Percentiles rank a stretch among this genome's conserved stretches.
These are phyloP conservation scores for sorghum (Sorghum bicolor) DNA, from an alignment of 176 grass and related monocot species.

Conservation along the genomic window Sorghum_bicolor_NCBIv3 NC_012872.2:3111001-3111500, in stretches of 20 bases:
- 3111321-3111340: slow-evolving; percentile 60
- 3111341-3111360: neutral
- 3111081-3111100: slow-evolving; percentile 94
- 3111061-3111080: slow-evolving; percentile 94
- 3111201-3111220: slow-evolving; percentile 17
- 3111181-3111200: slow-evolving; percentile 20
- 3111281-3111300: slow-evolving; percentile 82
- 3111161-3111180: neutral
- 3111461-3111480: slow-evolving; percentile 91
- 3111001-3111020: slow-evolving; percentile 74
- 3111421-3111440: slow-evolving; percentile 93
- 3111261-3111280: slow-evolving; percentile 60
- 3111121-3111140: slow-evolving; percentile 6
- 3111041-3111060: slow-evolving; percentile 81
- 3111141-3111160: neutral
- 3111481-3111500: slow-evolving; percentile 47
- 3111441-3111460: slow-evolving; percentile 92
- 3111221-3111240: slow-evolving; percentile 65
- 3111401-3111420: slow-evolving; percentile 26
- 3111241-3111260: slow-evolving; percentile 82
- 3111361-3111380: neutral
- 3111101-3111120: slow-evolving; percentile 86
- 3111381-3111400: slow-evolving; percentile 15
- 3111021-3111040: slow-evolving; percentile 99
- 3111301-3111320: slow-evolving; percentile 88